phyloP scores from a whole-genome alignment of 2,329 filamentous ascomycete species.

The Fusarium nygamai region DNA sequence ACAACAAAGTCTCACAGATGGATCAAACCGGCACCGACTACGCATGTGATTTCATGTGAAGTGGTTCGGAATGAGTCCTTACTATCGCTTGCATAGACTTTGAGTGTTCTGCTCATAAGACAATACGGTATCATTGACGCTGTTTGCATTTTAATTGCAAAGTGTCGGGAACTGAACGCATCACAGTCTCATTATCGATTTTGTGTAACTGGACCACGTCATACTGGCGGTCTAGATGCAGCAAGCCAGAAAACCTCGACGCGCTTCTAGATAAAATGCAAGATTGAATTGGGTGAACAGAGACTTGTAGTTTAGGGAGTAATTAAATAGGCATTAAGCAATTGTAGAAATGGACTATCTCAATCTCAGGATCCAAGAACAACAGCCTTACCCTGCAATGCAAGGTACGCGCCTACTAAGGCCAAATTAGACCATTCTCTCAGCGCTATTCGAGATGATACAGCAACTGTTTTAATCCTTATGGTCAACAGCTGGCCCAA shows the following conservation, averaged over 20 bases:
- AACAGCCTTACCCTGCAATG: neutral
- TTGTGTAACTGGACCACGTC: neutral
- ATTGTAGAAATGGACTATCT: too few species aligned
- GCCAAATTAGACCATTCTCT: neutral
- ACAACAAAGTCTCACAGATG: neutral
- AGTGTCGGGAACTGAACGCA: neutral
- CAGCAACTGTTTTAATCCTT: fast-evolving
- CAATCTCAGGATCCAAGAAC: neutral
- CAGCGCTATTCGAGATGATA: fast-evolving
- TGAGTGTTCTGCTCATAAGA: too few species aligned
- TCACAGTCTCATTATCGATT: fast-evolving
- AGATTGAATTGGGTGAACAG: fast-evolving
- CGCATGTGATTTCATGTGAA: neutral
- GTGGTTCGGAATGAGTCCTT: too few species aligned
- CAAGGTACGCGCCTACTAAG: neutral
- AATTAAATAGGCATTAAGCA: neutral
- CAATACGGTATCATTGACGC: fast-evolving
- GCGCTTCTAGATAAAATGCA: too few species aligned
- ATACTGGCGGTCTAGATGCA: neutral
- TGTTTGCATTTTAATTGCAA: neutral
- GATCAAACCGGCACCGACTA: neutral
- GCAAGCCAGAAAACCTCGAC: fast-evolving
- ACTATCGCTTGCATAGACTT: too few species aligned
- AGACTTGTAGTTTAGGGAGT: fast-evolving
- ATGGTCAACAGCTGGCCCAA: neutral